A percentile compares a stretch with the other conserved stretches of the same genome.
Conservation (phyloP, 345 rosid species). For the Salix koriyanagi region DNA sequence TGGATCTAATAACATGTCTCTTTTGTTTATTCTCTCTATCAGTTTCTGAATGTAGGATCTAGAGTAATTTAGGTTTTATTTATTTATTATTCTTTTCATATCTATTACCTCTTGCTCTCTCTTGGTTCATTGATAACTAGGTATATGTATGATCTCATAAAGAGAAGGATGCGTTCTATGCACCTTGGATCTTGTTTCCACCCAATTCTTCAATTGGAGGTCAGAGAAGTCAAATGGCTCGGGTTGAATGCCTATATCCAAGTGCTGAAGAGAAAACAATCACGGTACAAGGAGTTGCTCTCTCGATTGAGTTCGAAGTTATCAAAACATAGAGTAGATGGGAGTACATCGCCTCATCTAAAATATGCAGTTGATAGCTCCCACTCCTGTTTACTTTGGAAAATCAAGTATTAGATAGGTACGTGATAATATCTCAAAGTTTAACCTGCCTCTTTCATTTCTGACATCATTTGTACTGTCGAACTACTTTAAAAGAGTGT, state of each 20-base stretch:
- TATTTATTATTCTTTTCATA: too few relatives aligned
- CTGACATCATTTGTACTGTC: background rate
- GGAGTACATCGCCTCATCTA: conserved; percentile 30
- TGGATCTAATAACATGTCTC: background rate
- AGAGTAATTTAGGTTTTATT: background rate
- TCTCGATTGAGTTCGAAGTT: conserved; percentile 35
- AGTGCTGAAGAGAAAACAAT: conserved; percentile 59
- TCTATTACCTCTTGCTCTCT: background rate
- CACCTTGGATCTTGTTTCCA: conserved; percentile 19
- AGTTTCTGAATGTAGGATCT: background rate
- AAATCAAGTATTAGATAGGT: conserved; percentile 43
- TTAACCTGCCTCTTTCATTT: background rate
- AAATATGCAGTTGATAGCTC: conserved; percentile 51
- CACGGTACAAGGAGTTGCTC: conserved; percentile 48
- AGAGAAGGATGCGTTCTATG: conserved; percentile 42
- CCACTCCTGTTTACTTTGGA: conserved; percentile 69
- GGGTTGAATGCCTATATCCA: conserved; percentile 59
- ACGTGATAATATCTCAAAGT: background rate
- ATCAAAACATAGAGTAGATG: conserved; percentile 28
- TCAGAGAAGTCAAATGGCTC: conserved; percentile 72
- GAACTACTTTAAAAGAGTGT: background rate
- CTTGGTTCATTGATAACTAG: conserved; percentile 23
- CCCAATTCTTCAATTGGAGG: conserved; percentile 39
- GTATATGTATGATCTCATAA: conserved; percentile 50
- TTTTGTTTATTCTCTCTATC: background rate